These are phyloP conservation scores for Pseudozyma pruni DNA, from an alignment of 1,284 basidiomycete species.

Conservation along the genomic window DNA sequence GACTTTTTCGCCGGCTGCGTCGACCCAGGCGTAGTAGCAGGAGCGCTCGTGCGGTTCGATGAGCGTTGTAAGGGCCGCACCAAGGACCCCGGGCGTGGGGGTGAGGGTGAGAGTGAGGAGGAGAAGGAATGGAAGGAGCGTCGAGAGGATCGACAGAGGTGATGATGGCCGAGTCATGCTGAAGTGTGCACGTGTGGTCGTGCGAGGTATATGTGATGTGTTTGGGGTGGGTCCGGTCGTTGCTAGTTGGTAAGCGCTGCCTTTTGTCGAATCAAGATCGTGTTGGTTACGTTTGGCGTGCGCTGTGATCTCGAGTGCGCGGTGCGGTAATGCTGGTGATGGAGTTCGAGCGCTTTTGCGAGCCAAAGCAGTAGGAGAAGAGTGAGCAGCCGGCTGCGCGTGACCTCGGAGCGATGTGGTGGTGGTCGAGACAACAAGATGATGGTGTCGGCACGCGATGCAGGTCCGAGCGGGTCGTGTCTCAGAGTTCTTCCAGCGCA, in stretches of 20 bases:
- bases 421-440: background rate
- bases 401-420: background rate
- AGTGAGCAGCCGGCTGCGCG: slow-evolving; percentile 9
- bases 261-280: too few species aligned
- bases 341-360: background rate
- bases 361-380: background rate
- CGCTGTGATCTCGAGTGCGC: too few species aligned
- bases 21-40: slow-evolving; percentile 97
- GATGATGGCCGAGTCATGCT: too few species aligned
- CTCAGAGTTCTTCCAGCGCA: slow-evolving; percentile 16
- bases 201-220: too few species aligned
- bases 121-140: slow-evolving; percentile 3
- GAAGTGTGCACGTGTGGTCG: too few species aligned
- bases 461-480: slow-evolving; percentile 3
- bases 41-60: slow-evolving; percentile 85
- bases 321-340: too few species aligned
- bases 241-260: too few species aligned
- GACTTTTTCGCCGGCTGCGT: slow-evolving; percentile 89
- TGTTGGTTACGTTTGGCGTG: too few species aligned
- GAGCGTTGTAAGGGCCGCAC: slow-evolving; percentile 84
- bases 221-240: too few species aligned
- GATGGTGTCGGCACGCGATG: background rate
- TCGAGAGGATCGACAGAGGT: background rate
- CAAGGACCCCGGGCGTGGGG: background rate
- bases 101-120: slow-evolving; percentile 1